Evolutionary conservation across 805 yeast species (phyloP), one percentile per base, ranked within the genome.

Genomic region (Pichia exigua): DNA sequence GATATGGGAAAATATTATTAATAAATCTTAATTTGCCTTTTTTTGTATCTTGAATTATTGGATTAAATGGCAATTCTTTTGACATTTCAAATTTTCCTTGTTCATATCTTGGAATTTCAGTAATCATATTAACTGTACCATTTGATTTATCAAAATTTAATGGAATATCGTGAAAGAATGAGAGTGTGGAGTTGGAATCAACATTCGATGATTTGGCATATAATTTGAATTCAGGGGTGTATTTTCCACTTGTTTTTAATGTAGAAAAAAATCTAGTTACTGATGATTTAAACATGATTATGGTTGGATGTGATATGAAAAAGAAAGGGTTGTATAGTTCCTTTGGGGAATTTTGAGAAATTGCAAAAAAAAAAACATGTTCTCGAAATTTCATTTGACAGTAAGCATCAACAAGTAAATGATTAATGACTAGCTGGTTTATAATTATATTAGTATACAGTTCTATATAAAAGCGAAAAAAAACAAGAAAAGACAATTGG

Each of bases 51-150:
- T 88, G 96, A 3, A 78, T 75, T 46, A 88, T 88, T 22, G 96
- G 96, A 65, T 87, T 88, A 44, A 82, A 80, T 30, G 71, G 69
- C 12, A 69, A 57, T 30, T 74, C 74, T 55, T 77, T 82, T 52
- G 78, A 74, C 57, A 87, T 83, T 67, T 88, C 96, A 65, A 87
- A 82, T 65, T 88, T 88, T 22, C 86, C 96, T 65, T 87, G 86
- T 44, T 85, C 70, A 90, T 92, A 86, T 52, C 91, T 73, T 46
- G 92, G 88, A 43, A 86, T 85, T 64, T 86, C 95, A 28, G 83
- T 83, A 53, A 86, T 74, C 82, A 85, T 82, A 59, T 78, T 77
- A 18, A 81, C 82, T 0, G 79, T 74, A 26, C 64, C 68, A 3
- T 58, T 61, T 1, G 61, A 59, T n/a, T 58, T 54, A 54, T 82